Conservation (phyloP, 192 early-diverging fungal species). For the Coemansia sp. region DNA sequence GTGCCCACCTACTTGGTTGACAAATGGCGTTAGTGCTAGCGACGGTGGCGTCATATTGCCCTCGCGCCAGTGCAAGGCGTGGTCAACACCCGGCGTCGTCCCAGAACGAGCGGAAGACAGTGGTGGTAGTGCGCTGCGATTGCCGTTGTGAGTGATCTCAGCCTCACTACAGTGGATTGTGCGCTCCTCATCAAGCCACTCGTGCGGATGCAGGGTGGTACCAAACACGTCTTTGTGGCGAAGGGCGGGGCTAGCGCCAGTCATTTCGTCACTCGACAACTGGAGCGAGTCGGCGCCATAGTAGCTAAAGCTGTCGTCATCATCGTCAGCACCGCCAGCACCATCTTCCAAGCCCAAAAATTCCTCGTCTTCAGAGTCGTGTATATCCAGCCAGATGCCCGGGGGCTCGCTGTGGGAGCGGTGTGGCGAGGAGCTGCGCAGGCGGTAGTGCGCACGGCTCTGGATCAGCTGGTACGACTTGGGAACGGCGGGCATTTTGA, state of each 20-base stretch:
- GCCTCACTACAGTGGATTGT: constrained; percentile 11
- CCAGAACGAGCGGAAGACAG: background rate
- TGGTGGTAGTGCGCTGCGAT: background rate
- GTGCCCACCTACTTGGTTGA: constrained; percentile 96
- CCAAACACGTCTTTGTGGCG: constrained; percentile 17
- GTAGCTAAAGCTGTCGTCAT: constrained; percentile 21
- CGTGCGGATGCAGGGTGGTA: background rate
- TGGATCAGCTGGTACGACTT: constrained; percentile 42
- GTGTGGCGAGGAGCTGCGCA: constrained; percentile 42
- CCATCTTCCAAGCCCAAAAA: constrained; percentile 16
- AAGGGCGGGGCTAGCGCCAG: background rate
- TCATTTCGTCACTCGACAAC: constrained; percentile 21
- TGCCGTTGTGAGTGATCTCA: background rate
- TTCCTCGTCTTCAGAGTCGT: constrained; percentile 28
- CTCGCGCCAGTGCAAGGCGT: constrained; percentile 21
- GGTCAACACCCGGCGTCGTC: background rate
- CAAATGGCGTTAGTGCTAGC: constrained; percentile 75
- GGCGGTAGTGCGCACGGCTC: constrained; percentile 33
- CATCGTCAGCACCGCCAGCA: constrained; percentile 7
- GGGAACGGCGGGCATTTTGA: constrained; percentile 9
- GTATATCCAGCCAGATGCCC: constrained; percentile 54
- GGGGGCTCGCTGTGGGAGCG: constrained; percentile 48
- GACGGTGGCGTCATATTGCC: constrained; percentile 59
- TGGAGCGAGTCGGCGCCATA: constrained; percentile 18
- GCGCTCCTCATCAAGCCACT: constrained; percentile 18